phyloP scores from a whole-genome alignment of 495 filamentous ascomycete genomes.

The Hypoxylon rickii region DNA sequence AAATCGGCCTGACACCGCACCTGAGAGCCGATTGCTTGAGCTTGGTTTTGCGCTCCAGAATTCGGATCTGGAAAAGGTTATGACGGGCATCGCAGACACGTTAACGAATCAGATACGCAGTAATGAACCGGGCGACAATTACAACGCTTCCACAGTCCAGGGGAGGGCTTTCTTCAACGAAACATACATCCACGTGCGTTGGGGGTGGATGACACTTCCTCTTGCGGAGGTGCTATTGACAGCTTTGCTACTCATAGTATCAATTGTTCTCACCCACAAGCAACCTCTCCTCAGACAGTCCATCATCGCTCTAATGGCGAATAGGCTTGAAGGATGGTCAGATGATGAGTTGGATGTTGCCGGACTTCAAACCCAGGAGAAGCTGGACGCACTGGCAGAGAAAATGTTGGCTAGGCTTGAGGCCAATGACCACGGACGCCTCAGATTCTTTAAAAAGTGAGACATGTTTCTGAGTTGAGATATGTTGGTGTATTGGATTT shows the following conservation, averaged over 20 bases:
- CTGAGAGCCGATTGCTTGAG: background rate
- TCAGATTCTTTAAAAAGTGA: background rate
- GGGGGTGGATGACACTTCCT: conserved; percentile 17
- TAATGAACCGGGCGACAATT: conserved; percentile 17
- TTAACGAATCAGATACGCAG: conserved; percentile 17
- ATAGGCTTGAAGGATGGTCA: conserved; percentile 15
- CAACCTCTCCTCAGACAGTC: conserved; percentile 23
- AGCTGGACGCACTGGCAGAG: conserved; percentile 8
- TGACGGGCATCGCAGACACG: conserved; percentile 8
- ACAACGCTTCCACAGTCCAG: conserved; percentile 4
- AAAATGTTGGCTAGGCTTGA: conserved; percentile 30
- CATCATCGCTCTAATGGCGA: conserved; percentile 5
- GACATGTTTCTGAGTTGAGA: too few relatives aligned
- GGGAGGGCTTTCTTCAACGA: conserved; percentile 16
- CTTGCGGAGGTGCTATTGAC: conserved; percentile 13
- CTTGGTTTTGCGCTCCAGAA: conserved; percentile 6
- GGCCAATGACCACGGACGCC: conserved; percentile 56
- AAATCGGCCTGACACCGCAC: background rate
- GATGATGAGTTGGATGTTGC: conserved; percentile 19
- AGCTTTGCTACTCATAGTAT: conserved; percentile 1
- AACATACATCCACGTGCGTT: conserved; percentile 23
- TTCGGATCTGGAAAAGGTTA: background rate
- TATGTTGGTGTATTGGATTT: too few relatives aligned
- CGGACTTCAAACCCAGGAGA: conserved; percentile 11
- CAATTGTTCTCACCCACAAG: conserved; percentile 6